phyloP scores from a whole-genome alignment of 2,329 filamentous ascomycete species.

The Fusarium newnesense region DNA sequence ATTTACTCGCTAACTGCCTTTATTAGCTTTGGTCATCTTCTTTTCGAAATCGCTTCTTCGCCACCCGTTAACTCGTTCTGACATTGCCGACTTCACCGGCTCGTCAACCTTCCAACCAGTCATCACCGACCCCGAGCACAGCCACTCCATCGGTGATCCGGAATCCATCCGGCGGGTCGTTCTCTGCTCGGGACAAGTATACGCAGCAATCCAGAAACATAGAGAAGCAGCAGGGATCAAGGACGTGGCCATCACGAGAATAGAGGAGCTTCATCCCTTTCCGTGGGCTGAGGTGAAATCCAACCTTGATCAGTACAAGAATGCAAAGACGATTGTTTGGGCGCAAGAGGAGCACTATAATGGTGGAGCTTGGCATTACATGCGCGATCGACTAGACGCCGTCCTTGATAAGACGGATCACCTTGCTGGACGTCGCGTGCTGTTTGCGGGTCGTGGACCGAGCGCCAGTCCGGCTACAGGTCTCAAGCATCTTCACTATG shows the following conservation, averaged over 20 bases:
- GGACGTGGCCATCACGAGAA: not conserved
- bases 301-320: constrained; percentile 36
- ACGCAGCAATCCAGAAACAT: constrained; percentile 56
- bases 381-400: constrained; percentile 37
- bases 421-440: not conserved
- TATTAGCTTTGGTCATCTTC: constrained; percentile 89
- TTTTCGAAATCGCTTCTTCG: constrained; percentile 97
- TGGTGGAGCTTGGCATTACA: constrained; percentile 41
- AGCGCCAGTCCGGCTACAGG: constrained; percentile 31
- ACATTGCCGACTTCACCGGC: constrained; percentile 87
- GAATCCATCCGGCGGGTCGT: constrained; percentile 93
- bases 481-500: constrained; percentile 23
- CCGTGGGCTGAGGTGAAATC: constrained; percentile 37
- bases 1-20: constrained; percentile 11
- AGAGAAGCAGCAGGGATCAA: not conserved
- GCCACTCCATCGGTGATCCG: constrained; percentile 76
- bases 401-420: constrained; percentile 4
- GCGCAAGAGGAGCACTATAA: constrained; percentile 43
- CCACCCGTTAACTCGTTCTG: constrained; percentile 88
- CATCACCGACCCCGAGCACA: constrained; percentile 87
- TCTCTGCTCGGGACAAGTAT: constrained; percentile 94
- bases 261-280: constrained; percentile 41
- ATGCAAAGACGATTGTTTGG: constrained; percentile 38
- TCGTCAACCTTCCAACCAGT: constrained; percentile 94
- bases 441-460: constrained; percentile 23